Evolutionary conservation across 768 basidiomycete genomes (phyloP).

Genomic region (Lactarius pseudohatsudake): DNA sequence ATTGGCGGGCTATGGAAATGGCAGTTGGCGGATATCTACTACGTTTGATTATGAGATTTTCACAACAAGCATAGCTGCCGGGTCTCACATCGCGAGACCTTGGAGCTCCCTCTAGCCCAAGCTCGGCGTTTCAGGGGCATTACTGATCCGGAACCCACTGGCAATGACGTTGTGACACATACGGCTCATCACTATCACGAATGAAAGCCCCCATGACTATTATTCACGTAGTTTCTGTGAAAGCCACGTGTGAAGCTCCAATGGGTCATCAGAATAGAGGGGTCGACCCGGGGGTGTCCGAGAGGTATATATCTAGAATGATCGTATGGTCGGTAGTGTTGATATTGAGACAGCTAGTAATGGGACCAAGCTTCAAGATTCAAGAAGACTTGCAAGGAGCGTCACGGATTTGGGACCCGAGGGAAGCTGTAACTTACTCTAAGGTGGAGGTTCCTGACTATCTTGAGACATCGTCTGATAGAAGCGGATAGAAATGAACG

Average conservation of each 20-base stretch:
- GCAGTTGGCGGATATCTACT: too few species aligned
- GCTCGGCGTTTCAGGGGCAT: neutral
- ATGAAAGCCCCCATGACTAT: neutral
- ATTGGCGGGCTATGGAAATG: neutral
- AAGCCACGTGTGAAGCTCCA: neutral
- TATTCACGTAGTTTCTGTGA: neutral
- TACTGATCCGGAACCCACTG: neutral
- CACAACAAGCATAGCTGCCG: neutral
- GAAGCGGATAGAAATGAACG: neutral
- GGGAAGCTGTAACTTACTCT: neutral
- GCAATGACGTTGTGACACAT: neutral
- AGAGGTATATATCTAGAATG: neutral
- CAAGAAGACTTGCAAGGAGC: neutral
- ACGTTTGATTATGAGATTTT: neutral
- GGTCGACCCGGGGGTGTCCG: neutral
- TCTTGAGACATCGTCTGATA: neutral
- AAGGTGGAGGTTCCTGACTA: conserved; percentile 9
- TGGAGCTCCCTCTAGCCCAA: neutral
- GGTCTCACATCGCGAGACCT: neutral
- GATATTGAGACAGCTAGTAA: neutral
- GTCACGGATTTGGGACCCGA: conserved; percentile 13
- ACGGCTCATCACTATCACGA: neutral
- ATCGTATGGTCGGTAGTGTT: neutral
- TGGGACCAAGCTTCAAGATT: neutral
- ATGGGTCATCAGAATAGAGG: too few species aligned